A percentile compares a stretch with the other conserved stretches of the same genome.
phyloP scores from a whole-genome alignment of 2,329 filamentous ascomycete genomes.

The Fusarium torulosum region DNA sequence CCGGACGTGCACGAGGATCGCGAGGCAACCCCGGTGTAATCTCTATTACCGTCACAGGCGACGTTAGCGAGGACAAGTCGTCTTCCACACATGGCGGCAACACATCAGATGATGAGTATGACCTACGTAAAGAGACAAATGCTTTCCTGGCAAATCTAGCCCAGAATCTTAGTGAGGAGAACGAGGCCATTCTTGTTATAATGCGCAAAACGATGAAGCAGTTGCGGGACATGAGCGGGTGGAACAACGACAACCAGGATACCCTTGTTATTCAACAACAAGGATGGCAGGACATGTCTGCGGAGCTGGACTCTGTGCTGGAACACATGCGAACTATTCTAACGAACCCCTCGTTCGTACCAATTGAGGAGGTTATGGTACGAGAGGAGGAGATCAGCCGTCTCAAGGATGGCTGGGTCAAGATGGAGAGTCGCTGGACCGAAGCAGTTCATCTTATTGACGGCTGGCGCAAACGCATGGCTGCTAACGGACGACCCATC shows the following conservation, averaged over 20 bases:
- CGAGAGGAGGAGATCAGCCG: constrained; percentile 90
- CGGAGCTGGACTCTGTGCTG: constrained; percentile 81
- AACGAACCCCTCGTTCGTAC: constrained; percentile 96
- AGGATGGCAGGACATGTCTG: constrained; percentile 74
- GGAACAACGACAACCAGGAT: constrained; percentile 54
- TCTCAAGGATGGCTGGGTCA: constrained; percentile 87
- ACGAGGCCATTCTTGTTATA: constrained; percentile 82
- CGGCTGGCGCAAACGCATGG: constrained; percentile 88
- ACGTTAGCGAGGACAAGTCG: constrained; percentile 63
- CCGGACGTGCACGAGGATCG: constrained; percentile 71
- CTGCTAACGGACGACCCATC: constrained; percentile 75
- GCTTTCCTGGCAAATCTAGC: constrained; percentile 89
- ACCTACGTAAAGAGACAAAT: constrained; percentile 87
- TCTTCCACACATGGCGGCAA: constrained; percentile 41
- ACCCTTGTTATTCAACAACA: constrained; percentile 53
- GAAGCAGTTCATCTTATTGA: constrained; percentile 93
- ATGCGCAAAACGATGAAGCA: constrained; percentile 78
- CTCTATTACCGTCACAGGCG: constrained; percentile 68
- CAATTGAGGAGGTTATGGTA: constrained; percentile 92
- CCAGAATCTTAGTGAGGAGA: constrained; percentile 88
- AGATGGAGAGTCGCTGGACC: constrained; percentile 91
- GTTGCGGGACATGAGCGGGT: constrained; percentile 77
- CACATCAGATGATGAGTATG: constrained; percentile 66
- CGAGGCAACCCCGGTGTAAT: constrained; percentile 67
- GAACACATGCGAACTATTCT: constrained; percentile 85